phyloP scores from a whole-genome alignment of 1,139 yeast genomes.

The Geotrichum phurueaensis region DNA sequence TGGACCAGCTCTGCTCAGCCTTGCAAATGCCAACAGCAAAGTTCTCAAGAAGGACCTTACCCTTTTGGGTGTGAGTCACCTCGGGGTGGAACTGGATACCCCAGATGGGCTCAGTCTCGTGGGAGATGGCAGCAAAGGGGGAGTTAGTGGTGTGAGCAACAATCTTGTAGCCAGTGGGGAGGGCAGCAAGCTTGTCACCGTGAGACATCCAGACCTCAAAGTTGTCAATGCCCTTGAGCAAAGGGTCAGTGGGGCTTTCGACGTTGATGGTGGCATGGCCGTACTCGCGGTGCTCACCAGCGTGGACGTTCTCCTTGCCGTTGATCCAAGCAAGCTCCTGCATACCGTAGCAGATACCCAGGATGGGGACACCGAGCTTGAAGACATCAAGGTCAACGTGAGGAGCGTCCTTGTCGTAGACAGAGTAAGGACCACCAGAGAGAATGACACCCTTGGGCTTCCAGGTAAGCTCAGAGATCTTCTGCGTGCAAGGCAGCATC shows the following conservation, averaged over 20 bases:
- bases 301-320: constrained; percentile 80
- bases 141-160: constrained; percentile 92
- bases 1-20: constrained; percentile 89
- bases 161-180: constrained; percentile 83
- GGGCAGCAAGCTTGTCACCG: constrained; percentile 88
- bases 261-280: constrained; percentile 92
- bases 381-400: constrained; percentile 95
- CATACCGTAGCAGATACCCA: constrained; percentile 99
- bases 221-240: constrained; percentile 84
- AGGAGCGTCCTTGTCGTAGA: constrained; percentile 90
- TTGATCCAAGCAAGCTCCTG: constrained; percentile 98
- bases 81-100: constrained; percentile 99
- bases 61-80: constrained; percentile 92
- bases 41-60: constrained; percentile 79
- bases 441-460: constrained; percentile 94
- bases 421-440: constrained; percentile 98
- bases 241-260: constrained; percentile 57
- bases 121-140: constrained; percentile 89
- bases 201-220: constrained; percentile 99
- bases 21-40: constrained; percentile 89
- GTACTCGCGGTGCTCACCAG: constrained; percentile 97
- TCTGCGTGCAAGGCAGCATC: constrained; percentile 98
- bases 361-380: constrained; percentile 83
- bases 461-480: constrained; percentile 85
- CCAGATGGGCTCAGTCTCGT: constrained; percentile 64